These are phyloP conservation scores for Wallacemonas sp. DNA, from an alignment of 208 protist species.

Conservation along the genomic window DNA sequence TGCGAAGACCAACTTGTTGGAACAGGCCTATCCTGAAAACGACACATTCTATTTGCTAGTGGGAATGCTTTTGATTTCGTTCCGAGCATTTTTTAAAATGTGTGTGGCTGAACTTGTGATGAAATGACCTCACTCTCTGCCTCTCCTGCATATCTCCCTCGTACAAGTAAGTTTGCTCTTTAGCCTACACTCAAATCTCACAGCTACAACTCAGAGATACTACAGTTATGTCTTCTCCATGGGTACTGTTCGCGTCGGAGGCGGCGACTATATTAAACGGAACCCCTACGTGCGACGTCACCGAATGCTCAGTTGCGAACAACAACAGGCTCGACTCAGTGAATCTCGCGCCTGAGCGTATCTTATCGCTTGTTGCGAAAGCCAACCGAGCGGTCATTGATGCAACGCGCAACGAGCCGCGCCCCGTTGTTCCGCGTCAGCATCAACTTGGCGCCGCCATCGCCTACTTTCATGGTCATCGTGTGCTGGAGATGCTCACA, in stretches of 20 bases:
- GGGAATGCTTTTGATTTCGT: too few relatives aligned
- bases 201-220: too few relatives aligned
- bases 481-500: not conserved
- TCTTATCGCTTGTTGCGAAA: not conserved
- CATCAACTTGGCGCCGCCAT: not conserved
- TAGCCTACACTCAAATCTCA: too few relatives aligned
- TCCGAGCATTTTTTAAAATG: too few relatives aligned
- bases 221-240: not conserved
- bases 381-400: not conserved
- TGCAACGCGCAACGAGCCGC: not conserved
- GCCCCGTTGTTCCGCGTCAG: not conserved
- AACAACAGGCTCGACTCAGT: not conserved
- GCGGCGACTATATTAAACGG: not conserved
- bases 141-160: too few relatives aligned
- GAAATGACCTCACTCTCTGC: too few relatives aligned
- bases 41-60: too few relatives aligned
- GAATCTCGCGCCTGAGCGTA: not conserved
- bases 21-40: too few relatives aligned
- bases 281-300: not conserved
- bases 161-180: too few relatives aligned
- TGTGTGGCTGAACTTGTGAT: too few relatives aligned
- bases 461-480: not conserved
- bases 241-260: not conserved
- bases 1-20: too few relatives aligned
- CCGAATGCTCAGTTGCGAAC: not conserved